Base-by-base conservation (phyloP, 1,139 yeast genomes). In the Lodderomyces jiufengensis region DNA sequence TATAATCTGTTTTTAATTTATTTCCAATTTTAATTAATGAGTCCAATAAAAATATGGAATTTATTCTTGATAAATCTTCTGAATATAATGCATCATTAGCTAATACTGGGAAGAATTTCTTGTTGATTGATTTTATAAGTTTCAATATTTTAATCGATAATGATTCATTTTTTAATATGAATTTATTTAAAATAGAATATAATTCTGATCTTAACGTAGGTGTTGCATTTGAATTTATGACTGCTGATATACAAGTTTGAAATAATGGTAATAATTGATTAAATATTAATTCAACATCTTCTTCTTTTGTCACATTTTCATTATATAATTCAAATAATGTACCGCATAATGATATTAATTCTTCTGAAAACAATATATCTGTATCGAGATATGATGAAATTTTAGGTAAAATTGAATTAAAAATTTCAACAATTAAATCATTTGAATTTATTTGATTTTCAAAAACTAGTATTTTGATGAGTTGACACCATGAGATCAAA, bases 41-140 rank as follows among this genome's bases (percentile, higher is more conserved):
- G 47, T 87, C 95, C 44, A 92, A 59, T 11, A 90, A 63, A 14
- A 87, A 57, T 11, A 88, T 64, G 1, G 95, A 82, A 0, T 92
- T 80, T n/a, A 88, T 71, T 46, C 95, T 72, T 2, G 84, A 75
- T 0, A 83, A 65, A 0, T 94, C 94, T 47, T 84, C 95, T 2
- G 94, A 88, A 39, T 78, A 71, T 11, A 86, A 73, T 0, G 94
- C 82, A 59, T 92, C 97, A 43, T 78, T 79, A 50, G 87, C 80
- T 24, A 87, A 69, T 2, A 75, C 70, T 25, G 78, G 82, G 27
- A 87, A 65, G 43, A 86, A 62, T 44, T 75, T 73, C 29, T 74
- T 79, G 40, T 83, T 88, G 12, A 79, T 64, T 7, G 80, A 63
- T 35, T 76, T 70, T 31, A 87, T 61, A 21, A 76, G 72, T 11